Evolutionary conservation across 257 asterid species (phyloP).

Genomic region (Solanum bukasovii): DNA sequence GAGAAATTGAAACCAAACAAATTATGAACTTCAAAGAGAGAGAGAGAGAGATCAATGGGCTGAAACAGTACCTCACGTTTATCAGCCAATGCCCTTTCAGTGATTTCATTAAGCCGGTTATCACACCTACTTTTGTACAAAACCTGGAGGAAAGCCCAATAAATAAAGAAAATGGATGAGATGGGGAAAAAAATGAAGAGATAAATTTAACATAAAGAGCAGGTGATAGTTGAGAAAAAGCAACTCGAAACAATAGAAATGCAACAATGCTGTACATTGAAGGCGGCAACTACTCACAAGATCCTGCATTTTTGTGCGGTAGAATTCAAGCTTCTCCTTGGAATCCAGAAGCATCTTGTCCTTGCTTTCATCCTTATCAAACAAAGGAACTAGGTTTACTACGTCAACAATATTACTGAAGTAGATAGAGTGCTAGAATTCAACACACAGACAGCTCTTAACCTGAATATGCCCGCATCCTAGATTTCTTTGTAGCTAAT

Average conservation of each 20-base stretch:
- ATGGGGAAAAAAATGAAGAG: not conserved
- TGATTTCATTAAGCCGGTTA: slow-evolving; percentile 93
- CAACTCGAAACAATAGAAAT: not conserved
- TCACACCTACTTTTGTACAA: slow-evolving; percentile 96
- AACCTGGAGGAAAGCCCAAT: slow-evolving; percentile 36
- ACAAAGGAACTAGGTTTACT: slow-evolving; percentile 16
- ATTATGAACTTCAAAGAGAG: not conserved
- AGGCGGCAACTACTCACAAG: slow-evolving; percentile 52
- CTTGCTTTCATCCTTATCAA: slow-evolving; percentile 55
- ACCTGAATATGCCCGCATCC: not conserved
- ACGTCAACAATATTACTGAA: not conserved
- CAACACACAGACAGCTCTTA: not conserved
- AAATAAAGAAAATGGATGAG: not conserved
- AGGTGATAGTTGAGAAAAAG: not conserved
- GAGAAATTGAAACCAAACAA: not conserved
- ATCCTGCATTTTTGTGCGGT: slow-evolving; percentile 95
- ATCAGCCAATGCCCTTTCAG: slow-evolving; percentile 93
- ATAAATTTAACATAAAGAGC: not conserved
- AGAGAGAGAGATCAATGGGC: not conserved
- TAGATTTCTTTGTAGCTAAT: not conserved
- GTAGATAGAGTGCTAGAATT: not conserved
- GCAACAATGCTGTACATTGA: not conserved
- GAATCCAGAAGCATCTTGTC: slow-evolving; percentile 80
- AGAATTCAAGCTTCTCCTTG: slow-evolving; percentile 88
- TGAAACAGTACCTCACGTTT: slow-evolving; percentile 61